Conservation (phyloP, 2,329 filamentous ascomycete species). For the Periconia sp. region DNA sequence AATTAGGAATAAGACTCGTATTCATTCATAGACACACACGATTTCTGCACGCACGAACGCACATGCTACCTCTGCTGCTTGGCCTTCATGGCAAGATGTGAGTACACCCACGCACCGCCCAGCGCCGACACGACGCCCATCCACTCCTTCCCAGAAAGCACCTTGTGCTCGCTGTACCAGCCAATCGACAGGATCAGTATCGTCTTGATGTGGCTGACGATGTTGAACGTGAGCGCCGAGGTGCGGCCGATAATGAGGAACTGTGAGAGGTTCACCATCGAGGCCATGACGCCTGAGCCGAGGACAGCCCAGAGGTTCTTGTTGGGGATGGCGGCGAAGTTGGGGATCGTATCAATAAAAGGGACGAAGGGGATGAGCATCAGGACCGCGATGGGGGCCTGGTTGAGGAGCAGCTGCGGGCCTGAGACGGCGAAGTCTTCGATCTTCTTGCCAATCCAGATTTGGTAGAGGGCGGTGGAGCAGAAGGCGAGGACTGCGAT, state of each 20-base stretch:
- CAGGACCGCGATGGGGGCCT: conserved; percentile 49
- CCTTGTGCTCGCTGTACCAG: conserved; percentile 49
- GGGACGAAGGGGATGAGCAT: conserved; percentile 48
- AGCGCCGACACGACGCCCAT: conserved; percentile 49
- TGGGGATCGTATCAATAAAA: conserved; percentile 47
- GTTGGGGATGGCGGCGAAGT: conserved; percentile 40
- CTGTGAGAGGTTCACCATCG: conserved; percentile 45
- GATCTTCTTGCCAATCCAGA: conserved; percentile 54
- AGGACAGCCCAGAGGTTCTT: conserved; percentile 45
- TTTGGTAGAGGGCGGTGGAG: conserved; percentile 51
- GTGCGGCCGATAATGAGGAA: conserved; percentile 47
- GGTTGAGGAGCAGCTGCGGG: conserved; percentile 50
- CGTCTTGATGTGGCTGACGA: conserved; percentile 48
- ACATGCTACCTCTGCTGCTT: conserved; percentile 26
- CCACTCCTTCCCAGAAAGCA: conserved; percentile 43
- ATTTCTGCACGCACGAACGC: background rate
- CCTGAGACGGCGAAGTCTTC: conserved; percentile 48
- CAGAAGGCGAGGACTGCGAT: conserved; percentile 48
- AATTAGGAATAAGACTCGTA: background rate
- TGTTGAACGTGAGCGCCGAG: conserved; percentile 45
- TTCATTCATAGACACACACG: background rate
- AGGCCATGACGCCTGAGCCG: conserved; percentile 48
- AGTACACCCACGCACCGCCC: conserved; percentile 50
- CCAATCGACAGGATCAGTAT: conserved; percentile 50
- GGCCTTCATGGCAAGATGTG: conserved; percentile 43